Evolutionary conservation across 495 filamentous ascomycete species (phyloP).

Genomic region (Podospora conica): DNA sequence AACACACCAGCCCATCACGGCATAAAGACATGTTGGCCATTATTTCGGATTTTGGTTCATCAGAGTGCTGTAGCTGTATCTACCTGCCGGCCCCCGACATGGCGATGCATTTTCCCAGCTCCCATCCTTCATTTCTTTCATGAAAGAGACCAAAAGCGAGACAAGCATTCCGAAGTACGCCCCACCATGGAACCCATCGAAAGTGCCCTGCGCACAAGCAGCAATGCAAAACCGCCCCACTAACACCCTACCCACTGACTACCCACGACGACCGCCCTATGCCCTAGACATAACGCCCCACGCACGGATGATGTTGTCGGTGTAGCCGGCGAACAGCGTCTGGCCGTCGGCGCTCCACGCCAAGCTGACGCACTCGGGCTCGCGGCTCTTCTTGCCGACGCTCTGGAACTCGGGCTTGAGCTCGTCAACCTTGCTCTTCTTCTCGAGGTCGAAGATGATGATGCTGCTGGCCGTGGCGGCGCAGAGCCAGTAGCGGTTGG

Average conservation of each 20-base stretch:
- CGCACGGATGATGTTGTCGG: conserved; percentile 98
- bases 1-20: neutral
- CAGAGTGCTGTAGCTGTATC: conserved; percentile 25
- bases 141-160: conserved; percentile 36
- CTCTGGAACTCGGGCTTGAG: conserved; percentile 97
- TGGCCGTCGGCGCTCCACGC: conserved; percentile 98
- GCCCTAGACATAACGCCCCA: conserved; percentile 91
- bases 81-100: conserved; percentile 22
- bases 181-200: conserved; percentile 35
- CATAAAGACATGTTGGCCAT: conserved; percentile 6
- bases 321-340: conserved; percentile 99
- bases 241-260: conserved; percentile 15
- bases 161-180: conserved; percentile 36
- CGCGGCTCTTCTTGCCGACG: conserved; percentile 96
- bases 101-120: conserved; percentile 29
- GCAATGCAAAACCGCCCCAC: conserved; percentile 22
- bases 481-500: conserved; percentile 99
- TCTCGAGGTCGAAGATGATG: conserved; percentile 99
- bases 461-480: conserved; percentile 93
- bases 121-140: conserved; percentile 29
- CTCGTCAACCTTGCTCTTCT: conserved; percentile 99
- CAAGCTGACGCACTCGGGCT: conserved; percentile 95
- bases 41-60: conserved; percentile 27
- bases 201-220: conserved; percentile 23
- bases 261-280: conserved; percentile 33